Base-by-base conservation (phyloP, 225 moss, liverwort and hornwort species). In the Anthoceros angustus region DNA sequence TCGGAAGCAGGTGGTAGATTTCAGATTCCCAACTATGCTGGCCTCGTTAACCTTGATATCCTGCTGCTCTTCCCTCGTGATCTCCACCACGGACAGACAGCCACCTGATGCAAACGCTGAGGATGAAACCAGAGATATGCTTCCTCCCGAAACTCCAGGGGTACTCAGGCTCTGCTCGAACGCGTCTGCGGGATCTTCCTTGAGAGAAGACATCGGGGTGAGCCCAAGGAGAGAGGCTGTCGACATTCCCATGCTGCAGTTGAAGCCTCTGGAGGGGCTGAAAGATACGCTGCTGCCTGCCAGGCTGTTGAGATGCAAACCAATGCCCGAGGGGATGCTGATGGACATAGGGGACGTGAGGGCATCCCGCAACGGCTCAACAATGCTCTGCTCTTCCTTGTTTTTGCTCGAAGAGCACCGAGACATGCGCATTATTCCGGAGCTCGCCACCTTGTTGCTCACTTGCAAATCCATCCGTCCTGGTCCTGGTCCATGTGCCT, bases 291-390 rank as follows among this genome's bases (percentile, higher is more conserved):
- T 77, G 50, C 83, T 76, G 71, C 79, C 84, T 8, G 92, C 78
- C 64, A 92, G 65, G 39, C 86, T 88, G 43, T 92, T 92, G 18
- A 92, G 75, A 48, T 92, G 92, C 74, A 92, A 81, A 14, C 88
- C 92, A 65, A 92, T 92, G 16, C 92, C 82, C 68, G 84, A 76
- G 50, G 86, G 80, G 42, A 64, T 75, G 61, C 74, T 72, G 10
- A 74, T 12, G 14, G 60, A 72, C 9, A 76, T 77, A 11, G 70
- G 66, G 62, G 62, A 67, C 9, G 67, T 72, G 9, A 64, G 75
- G 2, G 70, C 69, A 49, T 67, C 62, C 66, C 79, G 73, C 50
- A 71, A 18, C 42, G 68, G 72, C 12, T 73, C 72, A 18, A 63
- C 70, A 4, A 42, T 8, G 60, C 43, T 43, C 48, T 70, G 60